phyloP scores from a whole-genome alignment of 768 basidiomycete genomes.

The Asterophora lycoperdoides region DNA sequence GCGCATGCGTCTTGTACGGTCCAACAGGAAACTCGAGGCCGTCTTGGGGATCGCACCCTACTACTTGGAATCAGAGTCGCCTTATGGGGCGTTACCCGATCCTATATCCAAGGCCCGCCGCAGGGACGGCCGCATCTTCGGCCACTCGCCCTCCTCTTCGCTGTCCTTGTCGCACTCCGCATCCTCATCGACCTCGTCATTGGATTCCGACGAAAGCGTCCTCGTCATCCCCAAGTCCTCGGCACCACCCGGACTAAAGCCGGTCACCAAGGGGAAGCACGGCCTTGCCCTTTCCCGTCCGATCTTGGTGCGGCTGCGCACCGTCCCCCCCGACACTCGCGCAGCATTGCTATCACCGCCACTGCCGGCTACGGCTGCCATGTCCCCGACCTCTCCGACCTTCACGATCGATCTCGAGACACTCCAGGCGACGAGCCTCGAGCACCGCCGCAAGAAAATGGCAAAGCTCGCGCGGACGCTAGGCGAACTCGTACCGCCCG shows the following conservation, averaged over 20 bases:
- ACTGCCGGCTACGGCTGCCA: conserved; percentile 12
- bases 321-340: conserved; percentile 16
- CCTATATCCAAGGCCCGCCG: conserved; percentile 12
- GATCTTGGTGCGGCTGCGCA: conserved; percentile 18
- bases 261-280: conserved; percentile 13
- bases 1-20: conserved; percentile 51
- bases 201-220: conserved; percentile 1
- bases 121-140: conserved; percentile 20
- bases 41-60: conserved; percentile 45
- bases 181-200: conserved; percentile 12
- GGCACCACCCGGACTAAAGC: conserved; percentile 7
- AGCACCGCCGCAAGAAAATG: conserved; percentile 37
- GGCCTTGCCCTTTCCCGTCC: conserved; percentile 14
- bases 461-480: conserved; percentile 49
- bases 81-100: background rate
- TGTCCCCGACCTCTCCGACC: conserved; percentile 22
- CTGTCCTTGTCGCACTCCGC: conserved; percentile 9
- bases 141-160: conserved; percentile 17
- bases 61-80: conserved; percentile 24
- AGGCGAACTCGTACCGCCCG: conserved; percentile 48
- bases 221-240: conserved; percentile 2
- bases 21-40: conserved; percentile 52
- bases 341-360: conserved; percentile 10
- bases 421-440: conserved; percentile 25
- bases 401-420: conserved; percentile 18